Percentiles rank a stretch among this genome's conserved stretches.
These are phyloP conservation scores for Aspergillus brunneoviolaceus DNA, from an alignment of 2,329 filamentous ascomycete genomes.

Conservation along the genomic window DNA sequence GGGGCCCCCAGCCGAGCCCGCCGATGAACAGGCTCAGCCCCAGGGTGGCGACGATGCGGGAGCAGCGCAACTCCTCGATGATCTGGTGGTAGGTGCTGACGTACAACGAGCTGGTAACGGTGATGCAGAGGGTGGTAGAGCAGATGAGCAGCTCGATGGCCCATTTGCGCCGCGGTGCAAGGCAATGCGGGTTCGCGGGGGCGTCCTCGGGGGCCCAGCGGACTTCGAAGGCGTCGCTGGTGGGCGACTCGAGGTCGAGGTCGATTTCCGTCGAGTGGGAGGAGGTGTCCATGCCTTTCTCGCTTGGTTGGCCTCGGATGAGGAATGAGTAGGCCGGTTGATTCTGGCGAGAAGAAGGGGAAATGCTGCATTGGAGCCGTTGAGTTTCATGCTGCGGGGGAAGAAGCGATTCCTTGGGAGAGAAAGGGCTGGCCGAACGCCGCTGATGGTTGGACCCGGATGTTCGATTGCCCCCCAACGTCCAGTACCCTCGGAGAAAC, in stretches of 20 bases:
- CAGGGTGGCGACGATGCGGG: conserved; percentile 56
- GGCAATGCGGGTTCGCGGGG: neutral
- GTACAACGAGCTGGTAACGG: conserved; percentile 63
- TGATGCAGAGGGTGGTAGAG: neutral
- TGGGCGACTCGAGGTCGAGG: neutral
- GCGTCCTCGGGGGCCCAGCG: neutral
- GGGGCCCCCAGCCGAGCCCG: conserved; percentile 45
- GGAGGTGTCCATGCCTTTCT: neutral
- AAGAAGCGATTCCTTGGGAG: neutral
- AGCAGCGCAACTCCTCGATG: conserved; percentile 67
- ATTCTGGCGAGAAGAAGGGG: too few species aligned
- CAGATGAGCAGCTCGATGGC: neutral
- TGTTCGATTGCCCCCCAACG: neutral
- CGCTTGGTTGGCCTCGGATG: too few species aligned
- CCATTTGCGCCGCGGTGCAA: neutral
- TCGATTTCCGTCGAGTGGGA: neutral
- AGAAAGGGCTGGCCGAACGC: neutral
- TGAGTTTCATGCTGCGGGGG: neutral
- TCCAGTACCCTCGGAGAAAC: neutral
- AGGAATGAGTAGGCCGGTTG: too few species aligned
- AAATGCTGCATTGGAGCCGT: too few species aligned
- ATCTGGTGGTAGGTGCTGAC: conserved; percentile 77
- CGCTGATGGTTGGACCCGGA: conserved; percentile 2
- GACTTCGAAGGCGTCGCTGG: neutral
- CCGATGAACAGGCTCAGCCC: conserved; percentile 32